phyloP scores from a whole-genome alignment of 768 basidiomycete species.

The Strobilomyces confusus region DNA sequence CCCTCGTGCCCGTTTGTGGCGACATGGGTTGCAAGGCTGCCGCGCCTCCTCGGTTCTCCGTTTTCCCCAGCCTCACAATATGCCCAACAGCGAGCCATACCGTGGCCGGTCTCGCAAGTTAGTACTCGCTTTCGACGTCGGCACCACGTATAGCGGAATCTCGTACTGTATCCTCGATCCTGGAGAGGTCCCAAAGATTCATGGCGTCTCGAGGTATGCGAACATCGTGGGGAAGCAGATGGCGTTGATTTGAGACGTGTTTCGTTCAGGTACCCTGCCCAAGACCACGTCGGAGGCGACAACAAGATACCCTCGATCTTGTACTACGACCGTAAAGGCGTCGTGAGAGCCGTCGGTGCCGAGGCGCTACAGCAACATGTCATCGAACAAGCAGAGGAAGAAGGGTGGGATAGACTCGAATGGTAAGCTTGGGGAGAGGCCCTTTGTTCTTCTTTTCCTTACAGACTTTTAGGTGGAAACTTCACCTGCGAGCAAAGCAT shows the following conservation, averaged over 20 bases:
- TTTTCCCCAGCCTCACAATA: no score
- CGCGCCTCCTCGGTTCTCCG: no score
- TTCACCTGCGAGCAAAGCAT: slow-evolving; percentile 33
- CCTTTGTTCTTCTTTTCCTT: background rate
- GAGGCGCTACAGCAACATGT: slow-evolving; percentile 17
- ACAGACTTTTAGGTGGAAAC: slow-evolving; percentile 8
- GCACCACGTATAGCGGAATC: slow-evolving; percentile 43
- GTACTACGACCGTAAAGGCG: slow-evolving; percentile 42
- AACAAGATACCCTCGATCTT: slow-evolving; percentile 27
- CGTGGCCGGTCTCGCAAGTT: slow-evolving; percentile 37
- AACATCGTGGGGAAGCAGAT: background rate
- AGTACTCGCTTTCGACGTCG: slow-evolving; percentile 43
- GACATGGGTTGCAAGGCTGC: no score
- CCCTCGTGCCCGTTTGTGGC: no score
- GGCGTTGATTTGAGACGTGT: background rate
- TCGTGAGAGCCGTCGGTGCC: slow-evolving; percentile 40
- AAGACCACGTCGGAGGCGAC: slow-evolving; percentile 43
- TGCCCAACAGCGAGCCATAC: slow-evolving; percentile 32
- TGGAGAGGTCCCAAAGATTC: slow-evolving; percentile 32
- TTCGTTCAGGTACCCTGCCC: slow-evolving; percentile 40
- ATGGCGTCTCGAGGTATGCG: slow-evolving; percentile 10
- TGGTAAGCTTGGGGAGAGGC: background rate
- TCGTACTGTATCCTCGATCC: slow-evolving; percentile 36
- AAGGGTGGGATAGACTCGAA: slow-evolving; percentile 5
- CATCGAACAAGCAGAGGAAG: slow-evolving; percentile 1